phyloP scores from a whole-genome alignment of 2,329 filamentous ascomycete species.

The Fonsecaea monophora region DNA sequence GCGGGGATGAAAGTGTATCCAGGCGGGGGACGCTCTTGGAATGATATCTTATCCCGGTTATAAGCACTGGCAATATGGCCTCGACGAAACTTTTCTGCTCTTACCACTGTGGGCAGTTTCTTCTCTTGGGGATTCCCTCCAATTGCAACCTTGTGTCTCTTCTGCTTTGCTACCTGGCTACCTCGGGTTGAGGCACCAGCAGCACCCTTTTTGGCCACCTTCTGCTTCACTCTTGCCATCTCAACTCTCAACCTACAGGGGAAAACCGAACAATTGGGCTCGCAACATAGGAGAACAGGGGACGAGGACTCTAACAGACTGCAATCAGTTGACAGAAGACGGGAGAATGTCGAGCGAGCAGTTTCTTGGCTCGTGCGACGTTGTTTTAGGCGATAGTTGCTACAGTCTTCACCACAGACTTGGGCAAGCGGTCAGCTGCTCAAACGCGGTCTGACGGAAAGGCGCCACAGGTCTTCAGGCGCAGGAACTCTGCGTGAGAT shows the following conservation, averaged over 20 bases:
- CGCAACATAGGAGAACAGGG: constrained; percentile 2
- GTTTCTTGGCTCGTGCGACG: background rate
- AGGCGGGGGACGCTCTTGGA: constrained; percentile 60
- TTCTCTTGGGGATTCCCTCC: constrained; percentile 66
- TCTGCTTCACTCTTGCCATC: constrained; percentile 33
- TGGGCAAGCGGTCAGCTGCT: constrained; percentile 6
- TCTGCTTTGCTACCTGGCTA: constrained; percentile 41
- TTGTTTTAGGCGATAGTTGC: background rate
- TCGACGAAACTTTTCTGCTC: constrained; percentile 37
- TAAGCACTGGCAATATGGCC: constrained; percentile 27
- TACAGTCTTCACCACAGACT: constrained; percentile 4
- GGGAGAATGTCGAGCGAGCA: background rate
- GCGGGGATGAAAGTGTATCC: constrained; percentile 69
- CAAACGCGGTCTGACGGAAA: constrained; percentile 1
- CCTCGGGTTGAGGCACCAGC: constrained; percentile 28
- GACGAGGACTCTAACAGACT: background rate
- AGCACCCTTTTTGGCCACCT: constrained; percentile 20
- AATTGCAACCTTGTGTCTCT: constrained; percentile 63
- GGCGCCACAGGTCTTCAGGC: constrained; percentile 3
- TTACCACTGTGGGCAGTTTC: constrained; percentile 61
- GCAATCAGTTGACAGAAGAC: constrained; percentile 1
- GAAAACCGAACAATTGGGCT: constrained; percentile 5
- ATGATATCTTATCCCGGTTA: constrained; percentile 56
- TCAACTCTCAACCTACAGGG: constrained; percentile 27
- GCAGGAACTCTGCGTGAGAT: constrained; percentile 3